A percentile compares a stretch with the other conserved stretches of the same genome.
phyloP scores from a whole-genome alignment of 371 early-diverging fungal genomes.

The Choanephora cucurbitarum region DNA sequence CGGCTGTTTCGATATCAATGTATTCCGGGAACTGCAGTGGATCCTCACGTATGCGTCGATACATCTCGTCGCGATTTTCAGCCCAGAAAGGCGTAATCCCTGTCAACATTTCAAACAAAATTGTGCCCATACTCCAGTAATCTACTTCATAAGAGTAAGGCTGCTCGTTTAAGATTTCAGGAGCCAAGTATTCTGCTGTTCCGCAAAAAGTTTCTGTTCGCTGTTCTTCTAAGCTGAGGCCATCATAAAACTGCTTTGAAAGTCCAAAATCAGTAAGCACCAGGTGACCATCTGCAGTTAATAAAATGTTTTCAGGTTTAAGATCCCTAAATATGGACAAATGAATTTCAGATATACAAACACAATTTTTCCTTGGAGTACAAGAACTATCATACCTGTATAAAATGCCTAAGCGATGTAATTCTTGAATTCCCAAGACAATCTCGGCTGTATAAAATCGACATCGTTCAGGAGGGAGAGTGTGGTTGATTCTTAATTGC shows the following conservation, averaged over 20 bases:
- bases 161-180: conserved; percentile 83
- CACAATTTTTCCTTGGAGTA: neutral
- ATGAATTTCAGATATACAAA: neutral
- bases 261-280: conserved; percentile 91
- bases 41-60: conserved; percentile 72
- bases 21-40: conserved; percentile 70
- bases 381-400: conserved; percentile 55
- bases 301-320: conserved; percentile 88
- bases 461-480: conserved; percentile 45
- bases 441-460: conserved; percentile 86
- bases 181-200: conserved; percentile 90
- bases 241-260: conserved; percentile 61
- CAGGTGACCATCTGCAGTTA: conserved; percentile 79
- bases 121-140: conserved; percentile 96
- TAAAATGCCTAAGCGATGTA: conserved; percentile 88
- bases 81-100: conserved; percentile 81
- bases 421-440: conserved; percentile 80
- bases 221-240: conserved; percentile 37
- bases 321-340: conserved; percentile 55
- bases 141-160: conserved; percentile 90
- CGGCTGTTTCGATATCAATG: conserved; percentile 56
- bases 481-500: conserved; percentile 33
- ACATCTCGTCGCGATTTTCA: conserved; percentile 77
- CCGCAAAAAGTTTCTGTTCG: conserved; percentile 92
- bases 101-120: conserved; percentile 83